phyloP scores from a whole-genome alignment of 345 rosid species.

The Ceriops zippeliana region DNA sequence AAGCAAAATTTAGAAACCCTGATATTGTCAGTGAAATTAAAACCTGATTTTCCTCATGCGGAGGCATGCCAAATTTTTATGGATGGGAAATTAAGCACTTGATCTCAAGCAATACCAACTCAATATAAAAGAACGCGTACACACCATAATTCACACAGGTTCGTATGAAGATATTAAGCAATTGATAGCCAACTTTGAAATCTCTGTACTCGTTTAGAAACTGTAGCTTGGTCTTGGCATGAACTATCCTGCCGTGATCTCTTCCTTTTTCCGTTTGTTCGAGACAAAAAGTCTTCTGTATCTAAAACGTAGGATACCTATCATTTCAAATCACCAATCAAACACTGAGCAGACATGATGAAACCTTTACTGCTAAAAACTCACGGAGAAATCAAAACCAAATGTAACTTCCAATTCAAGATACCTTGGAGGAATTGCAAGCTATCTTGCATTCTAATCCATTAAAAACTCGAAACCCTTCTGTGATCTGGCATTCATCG shows the following conservation, averaged over 20 bases:
- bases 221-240: conserved; percentile 24
- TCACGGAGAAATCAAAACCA: not conserved
- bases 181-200: conserved; percentile 49
- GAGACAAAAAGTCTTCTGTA: conserved; percentile 81
- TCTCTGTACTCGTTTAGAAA: conserved; percentile 35
- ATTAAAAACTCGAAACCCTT: conserved; percentile 58
- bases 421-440: conserved; percentile 92
- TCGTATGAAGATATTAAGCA: conserved; percentile 7
- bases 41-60: too few species aligned
- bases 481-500: conserved; percentile 45
- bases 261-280: conserved; percentile 38
- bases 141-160: too few species aligned
- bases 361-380: too few species aligned
- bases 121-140: too few species aligned
- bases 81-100: too few species aligned
- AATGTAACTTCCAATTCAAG: not conserved
- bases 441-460: conserved; percentile 95
- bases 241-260: conserved; percentile 25
- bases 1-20: too few species aligned
- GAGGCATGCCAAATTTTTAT: too few species aligned
- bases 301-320: conserved; percentile 92
- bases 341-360: not conserved
- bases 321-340: conserved; percentile 13
- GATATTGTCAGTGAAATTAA: too few species aligned
- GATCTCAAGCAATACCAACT: too few species aligned